Evolutionary conservation across 148 eudicot species (phyloP), one percentile per base, ranked within the genome.

Genomic region (Fallopia convolvulus): DNA sequence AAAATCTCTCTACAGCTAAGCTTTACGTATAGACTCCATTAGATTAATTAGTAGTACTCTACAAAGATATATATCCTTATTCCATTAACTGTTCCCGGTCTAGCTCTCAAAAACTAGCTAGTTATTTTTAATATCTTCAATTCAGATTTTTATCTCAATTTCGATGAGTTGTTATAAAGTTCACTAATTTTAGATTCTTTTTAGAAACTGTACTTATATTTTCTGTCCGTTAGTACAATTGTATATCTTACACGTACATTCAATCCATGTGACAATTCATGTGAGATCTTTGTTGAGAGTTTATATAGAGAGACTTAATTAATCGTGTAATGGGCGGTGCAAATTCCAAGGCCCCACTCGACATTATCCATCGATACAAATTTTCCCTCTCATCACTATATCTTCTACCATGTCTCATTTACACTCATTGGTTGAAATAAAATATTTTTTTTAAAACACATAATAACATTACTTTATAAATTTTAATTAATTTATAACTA

Each of bases 1-100:
- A 65, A 65, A 68, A 36, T 68, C 70, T 52, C 30, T 68, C 9
- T 68, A 68, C 72, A 68, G 72, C 72, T 68, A 68, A 44, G 5
- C 42, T 65, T 30, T 3, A 60, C 9, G 13, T 60, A 26, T 60
- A 26, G 8, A n/a, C n/a, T n/a, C n/a, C n/a, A n/a, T n/a, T n/a
- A n/a, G n/a, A n/a, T n/a, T n/a, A n/a, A 53, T 8, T 48, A 48
- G n/a, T 20, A 55, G 6, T 20, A 55, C 61, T 55, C 61, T n/a
- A 18, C 1, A 3, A 17, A 53, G 30, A 18, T 13, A 60, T 60
- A 8, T 20, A 63, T 26, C 3, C 15, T 63, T 63, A 12, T 26
- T 36, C 44, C 46, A 68, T 68, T 36, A 20, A 15, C 21, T 68
- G 72, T 68, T 33, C 72, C 44, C 70, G 70, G 70, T 26, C 70